These are phyloP conservation scores for Eleusine coracana DNA, from an alignment of 176 grass and related monocot genomes.

Conservation along the genomic window DNA sequence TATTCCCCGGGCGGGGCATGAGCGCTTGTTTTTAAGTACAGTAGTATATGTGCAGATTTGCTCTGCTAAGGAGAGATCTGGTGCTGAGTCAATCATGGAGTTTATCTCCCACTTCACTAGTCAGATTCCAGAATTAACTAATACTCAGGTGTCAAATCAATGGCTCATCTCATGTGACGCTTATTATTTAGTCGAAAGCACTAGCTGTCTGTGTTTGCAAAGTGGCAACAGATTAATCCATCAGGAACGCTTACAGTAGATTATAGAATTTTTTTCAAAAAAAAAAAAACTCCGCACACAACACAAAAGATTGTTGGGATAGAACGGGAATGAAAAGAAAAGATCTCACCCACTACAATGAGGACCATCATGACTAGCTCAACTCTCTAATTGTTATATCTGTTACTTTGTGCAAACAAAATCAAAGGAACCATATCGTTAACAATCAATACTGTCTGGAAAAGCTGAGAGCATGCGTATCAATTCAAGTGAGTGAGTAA, in stretches of 20 bases:
- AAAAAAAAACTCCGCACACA: background rate
- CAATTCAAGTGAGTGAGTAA: background rate
- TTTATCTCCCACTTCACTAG: slow-evolving; percentile 26
- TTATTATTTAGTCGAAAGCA: background rate
- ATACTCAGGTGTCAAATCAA: background rate
- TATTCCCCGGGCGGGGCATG: background rate
- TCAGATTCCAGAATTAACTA: background rate
- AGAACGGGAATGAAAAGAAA: background rate
- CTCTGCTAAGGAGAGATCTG: slow-evolving; percentile 31
- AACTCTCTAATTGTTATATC: background rate
- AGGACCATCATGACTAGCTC: slow-evolving; percentile 1
- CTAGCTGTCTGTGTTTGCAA: slow-evolving; percentile 27
- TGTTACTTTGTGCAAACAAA: slow-evolving; percentile 4
- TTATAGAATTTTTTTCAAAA: background rate
- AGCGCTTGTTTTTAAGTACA: background rate
- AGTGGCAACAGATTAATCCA: slow-evolving; percentile 21
- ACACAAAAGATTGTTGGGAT: slow-evolving; percentile 20
- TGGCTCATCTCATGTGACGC: background rate
- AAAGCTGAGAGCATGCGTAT: background rate
- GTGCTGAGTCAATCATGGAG: background rate
- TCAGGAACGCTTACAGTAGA: background rate
- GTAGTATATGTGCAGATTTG: slow-evolving; percentile 21
- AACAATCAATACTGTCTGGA: background rate
- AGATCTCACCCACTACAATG: slow-evolving; percentile 25
- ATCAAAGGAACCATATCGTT: slow-evolving; percentile 24